phyloP scores from a whole-genome alignment of 805 yeast species.

The Clavispora phyllophila region DNA sequence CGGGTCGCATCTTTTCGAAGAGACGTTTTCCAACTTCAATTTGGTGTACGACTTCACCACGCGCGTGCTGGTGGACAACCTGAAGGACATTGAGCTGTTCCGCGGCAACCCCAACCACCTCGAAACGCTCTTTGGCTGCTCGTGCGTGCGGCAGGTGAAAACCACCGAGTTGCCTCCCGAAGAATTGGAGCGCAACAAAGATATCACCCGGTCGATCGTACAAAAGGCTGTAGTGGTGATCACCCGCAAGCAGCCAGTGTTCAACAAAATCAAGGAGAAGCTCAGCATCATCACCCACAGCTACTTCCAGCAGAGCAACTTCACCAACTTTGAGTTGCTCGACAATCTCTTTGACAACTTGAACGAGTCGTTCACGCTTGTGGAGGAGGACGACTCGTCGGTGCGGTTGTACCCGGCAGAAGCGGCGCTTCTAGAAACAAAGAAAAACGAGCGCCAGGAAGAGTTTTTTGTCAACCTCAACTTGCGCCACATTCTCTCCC shows the following conservation, averaged over 20 bases:
- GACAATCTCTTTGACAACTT: constrained; percentile 67
- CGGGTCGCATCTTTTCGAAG: constrained; percentile 91
- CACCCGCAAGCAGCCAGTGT: constrained; percentile 74
- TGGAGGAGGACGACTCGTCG: constrained; percentile 16
- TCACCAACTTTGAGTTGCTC: constrained; percentile 64
- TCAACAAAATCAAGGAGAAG: constrained; percentile 84
- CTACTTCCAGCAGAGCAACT: constrained; percentile 76
- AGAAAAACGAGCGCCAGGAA: constrained; percentile 26
- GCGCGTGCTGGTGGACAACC: constrained; percentile 41
- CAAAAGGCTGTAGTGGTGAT: constrained; percentile 89
- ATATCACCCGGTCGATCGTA: constrained; percentile 78
- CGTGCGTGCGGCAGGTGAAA: constrained; percentile 82
- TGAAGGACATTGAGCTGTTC: constrained; percentile 28
- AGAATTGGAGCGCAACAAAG: constrained; percentile 46
- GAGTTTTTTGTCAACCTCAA: constrained; percentile 61
- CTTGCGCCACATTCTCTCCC: constrained; percentile 56
- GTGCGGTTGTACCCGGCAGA: background rate
- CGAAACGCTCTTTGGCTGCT: constrained; percentile 85
- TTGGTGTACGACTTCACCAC: constrained; percentile 60
- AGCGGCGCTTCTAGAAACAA: constrained; percentile 10
- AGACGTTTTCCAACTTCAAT: constrained; percentile 88
- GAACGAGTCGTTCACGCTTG: constrained; percentile 26
- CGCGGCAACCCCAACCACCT: constrained; percentile 36
- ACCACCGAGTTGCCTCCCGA: constrained; percentile 49
- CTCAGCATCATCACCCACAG: constrained; percentile 83